Conservation (phyloP, 2,329 filamentous ascomycete genomes). For the Apiospora marii region DNA sequence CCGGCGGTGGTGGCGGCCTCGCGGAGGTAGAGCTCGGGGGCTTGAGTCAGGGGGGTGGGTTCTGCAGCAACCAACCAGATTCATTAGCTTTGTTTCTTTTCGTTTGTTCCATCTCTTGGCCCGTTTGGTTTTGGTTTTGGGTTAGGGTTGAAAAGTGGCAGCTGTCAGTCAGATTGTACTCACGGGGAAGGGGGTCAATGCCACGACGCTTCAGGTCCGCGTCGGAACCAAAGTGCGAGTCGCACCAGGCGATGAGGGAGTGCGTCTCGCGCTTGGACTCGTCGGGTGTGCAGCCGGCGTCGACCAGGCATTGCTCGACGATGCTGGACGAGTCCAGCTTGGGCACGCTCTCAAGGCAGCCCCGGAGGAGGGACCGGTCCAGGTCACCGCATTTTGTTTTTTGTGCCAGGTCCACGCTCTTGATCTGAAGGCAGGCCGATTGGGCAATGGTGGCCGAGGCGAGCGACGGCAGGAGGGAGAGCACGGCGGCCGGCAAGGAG, state of each 20-base stretch:
- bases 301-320: slow-evolving; percentile 48
- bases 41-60: slow-evolving; percentile 12
- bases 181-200: slow-evolving; percentile 16
- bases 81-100: not conserved
- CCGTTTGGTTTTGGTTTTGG: not conserved
- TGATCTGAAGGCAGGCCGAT: slow-evolving; percentile 49
- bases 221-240: slow-evolving; percentile 26
- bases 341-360: slow-evolving; percentile 50
- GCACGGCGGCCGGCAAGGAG: slow-evolving; percentile 23
- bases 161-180: not conserved
- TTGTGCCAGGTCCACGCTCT: slow-evolving; percentile 48
- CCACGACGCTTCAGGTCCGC: slow-evolving; percentile 13
- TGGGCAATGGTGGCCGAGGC: slow-evolving; percentile 27
- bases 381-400: slow-evolving; percentile 51
- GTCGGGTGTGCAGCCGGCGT: slow-evolving; percentile 46
- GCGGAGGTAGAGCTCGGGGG: slow-evolving; percentile 20
- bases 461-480: slow-evolving; percentile 29
- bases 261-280: slow-evolving; percentile 46
- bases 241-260: slow-evolving; percentile 45
- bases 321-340: slow-evolving; percentile 40
- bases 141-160: not conserved
- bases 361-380: slow-evolving; percentile 48
- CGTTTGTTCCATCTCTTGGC: not conserved
- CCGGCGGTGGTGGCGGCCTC: slow-evolving; percentile 26
- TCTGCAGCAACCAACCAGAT: not conserved